These are phyloP conservation scores for Backusella mclennaniae DNA, from an alignment of 192 early-diverging fungal genomes.

Conservation along the genomic window DNA sequence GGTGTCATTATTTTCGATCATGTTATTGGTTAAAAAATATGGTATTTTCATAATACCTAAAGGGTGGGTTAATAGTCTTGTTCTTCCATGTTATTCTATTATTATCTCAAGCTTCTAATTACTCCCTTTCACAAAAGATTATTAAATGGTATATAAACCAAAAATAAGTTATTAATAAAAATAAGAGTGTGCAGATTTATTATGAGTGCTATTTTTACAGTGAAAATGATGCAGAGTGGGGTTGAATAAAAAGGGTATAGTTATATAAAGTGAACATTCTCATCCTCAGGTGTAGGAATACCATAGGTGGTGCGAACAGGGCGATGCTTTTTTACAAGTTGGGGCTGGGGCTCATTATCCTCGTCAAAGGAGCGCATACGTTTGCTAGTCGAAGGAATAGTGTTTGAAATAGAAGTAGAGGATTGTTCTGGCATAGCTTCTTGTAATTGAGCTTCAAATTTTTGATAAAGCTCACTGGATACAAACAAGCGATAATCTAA, in stretches of 20 bases:
- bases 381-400: background rate
- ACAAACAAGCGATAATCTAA: conserved; percentile 82
- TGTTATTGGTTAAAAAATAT: background rate
- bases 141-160: background rate
- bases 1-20: background rate
- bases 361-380: background rate
- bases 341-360: background rate
- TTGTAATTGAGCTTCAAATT: conserved; percentile 14
- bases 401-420: background rate
- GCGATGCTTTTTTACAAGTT: background rate
- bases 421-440: conserved; percentile 9
- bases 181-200: background rate
- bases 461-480: conserved; percentile 11
- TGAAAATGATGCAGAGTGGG: conserved; percentile 5
- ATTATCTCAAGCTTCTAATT: background rate
- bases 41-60: background rate
- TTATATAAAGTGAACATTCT: conserved; percentile 4
- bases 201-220: conserved; percentile 2
- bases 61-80: background rate
- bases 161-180: background rate
- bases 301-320: conserved; percentile 2
- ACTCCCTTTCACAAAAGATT: background rate
- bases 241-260: background rate
- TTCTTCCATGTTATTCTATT: background rate
- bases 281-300: conserved; percentile 16